Percentiles rank a stretch among this genome's conserved stretches.
These are phyloP conservation scores for Pythium periplocum DNA, from an alignment of 352 stramenopile genomes.

Conservation along the genomic window DNA sequence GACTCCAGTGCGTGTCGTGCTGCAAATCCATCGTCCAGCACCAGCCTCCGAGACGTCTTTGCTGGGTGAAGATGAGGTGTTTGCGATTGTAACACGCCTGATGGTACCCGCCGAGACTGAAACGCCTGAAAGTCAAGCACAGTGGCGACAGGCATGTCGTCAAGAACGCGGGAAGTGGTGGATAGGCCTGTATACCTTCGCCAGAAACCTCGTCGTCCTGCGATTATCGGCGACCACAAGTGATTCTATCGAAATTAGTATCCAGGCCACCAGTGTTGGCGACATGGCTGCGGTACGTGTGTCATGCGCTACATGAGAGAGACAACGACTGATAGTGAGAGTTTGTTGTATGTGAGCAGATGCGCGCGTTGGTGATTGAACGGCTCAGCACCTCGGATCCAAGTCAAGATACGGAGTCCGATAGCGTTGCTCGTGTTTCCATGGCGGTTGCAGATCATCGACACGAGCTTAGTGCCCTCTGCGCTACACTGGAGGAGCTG, in stretches of 20 bases:
- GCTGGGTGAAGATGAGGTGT: conserved; percentile 4
- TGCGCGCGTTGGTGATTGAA: conserved; percentile 42
- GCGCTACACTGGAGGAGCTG: no score
- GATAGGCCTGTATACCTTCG: conserved; percentile 34
- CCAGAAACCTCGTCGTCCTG: conserved; percentile 44
- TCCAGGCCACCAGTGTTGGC: conserved; percentile 45
- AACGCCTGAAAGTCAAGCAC: background rate
- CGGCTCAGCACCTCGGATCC: no score
- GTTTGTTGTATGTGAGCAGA: conserved; percentile 19
- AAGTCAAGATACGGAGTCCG: no score
- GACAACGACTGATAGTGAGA: background rate
- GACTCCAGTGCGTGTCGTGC: no score
- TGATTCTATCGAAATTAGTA: conserved; percentile 28
- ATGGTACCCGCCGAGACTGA: conserved; percentile 3
- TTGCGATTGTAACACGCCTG: conserved; percentile 6
- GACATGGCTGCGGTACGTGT: conserved; percentile 55
- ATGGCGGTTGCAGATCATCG: no score
- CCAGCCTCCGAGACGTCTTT: no score
- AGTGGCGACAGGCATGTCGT: conserved; percentile 31
- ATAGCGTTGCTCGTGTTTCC: no score
- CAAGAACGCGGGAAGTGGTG: conserved; percentile 43
- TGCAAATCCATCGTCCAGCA: no score
- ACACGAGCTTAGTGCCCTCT: no score
- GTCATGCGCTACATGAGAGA: background rate
- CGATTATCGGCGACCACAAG: conserved; percentile 11